Evolutionary conservation across 768 basidiomycete genomes (phyloP), one percentile per base, ranked within the genome.

Genomic region (Tulasnella sp.): DNA sequence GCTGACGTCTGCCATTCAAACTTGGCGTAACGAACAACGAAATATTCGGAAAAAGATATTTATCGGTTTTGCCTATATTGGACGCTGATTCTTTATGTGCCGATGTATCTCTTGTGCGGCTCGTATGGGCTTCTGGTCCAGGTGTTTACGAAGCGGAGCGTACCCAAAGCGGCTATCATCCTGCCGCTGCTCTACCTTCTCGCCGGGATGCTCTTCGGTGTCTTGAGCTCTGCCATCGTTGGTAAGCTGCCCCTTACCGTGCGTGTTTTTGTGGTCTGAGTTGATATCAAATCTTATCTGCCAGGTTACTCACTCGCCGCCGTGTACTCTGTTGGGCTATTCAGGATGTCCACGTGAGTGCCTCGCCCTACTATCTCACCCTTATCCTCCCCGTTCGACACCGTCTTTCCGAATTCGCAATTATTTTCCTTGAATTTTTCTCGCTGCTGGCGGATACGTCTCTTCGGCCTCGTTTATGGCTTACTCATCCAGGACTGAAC

Each of bases 11-110:
- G 4, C 34, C 29, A 25, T 19, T 14, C 17, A 15, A 4, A 14
- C 6, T 5, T 19, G 25, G 14, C 50, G 11, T 57, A 11, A 53
- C 35, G 9, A 9, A 17, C 39, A 17, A 11, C 9, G 17, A 39
- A 43, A 43, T 6, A 17, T 9, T 15, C 23, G 35, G 19, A 35
- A 11, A 4, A 23, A 60, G 59, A 60, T 34, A 57, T 60, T 27
- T 60, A 41, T 37, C 43, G 52, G 36, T 60, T 60, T 31, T 60
- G 58, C n/a, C 59, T 60, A 2, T 60, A 57, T 19, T 60, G 59
- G 59, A 60, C 54, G 29, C 32, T 60, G n/a, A 60, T 60, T 34
- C 35, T 60, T 14, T 60, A 60, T 48, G 42, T 41, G 4, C 31
- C 54, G 40, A 57, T 50, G 25, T 60, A 58, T 23, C 39, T 41